A percentile compares a stretch with the other conserved stretches of the same genome.
phyloP scores from a whole-genome alignment of 345 rosid species.

The Heritiera littoralis region DNA sequence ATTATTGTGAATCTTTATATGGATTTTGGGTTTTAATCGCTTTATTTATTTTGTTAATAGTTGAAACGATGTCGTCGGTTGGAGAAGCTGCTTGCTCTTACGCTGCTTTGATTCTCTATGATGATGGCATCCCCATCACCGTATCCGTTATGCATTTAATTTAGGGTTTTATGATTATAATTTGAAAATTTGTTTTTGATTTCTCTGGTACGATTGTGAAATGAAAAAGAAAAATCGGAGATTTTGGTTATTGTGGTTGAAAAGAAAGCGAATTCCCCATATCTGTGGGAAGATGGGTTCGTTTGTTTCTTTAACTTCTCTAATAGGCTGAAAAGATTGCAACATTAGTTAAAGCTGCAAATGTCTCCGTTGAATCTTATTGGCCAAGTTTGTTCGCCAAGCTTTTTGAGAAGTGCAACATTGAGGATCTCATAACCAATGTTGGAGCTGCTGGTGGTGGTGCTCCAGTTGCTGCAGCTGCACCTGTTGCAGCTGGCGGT shows the following conservation, averaged over 20 bases:
- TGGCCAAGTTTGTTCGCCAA: slow-evolving; percentile 85
- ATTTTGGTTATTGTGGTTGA: neutral
- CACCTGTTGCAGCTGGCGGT: slow-evolving; percentile 47
- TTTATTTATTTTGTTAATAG: neutral
- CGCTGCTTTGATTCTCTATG: slow-evolving; percentile 70
- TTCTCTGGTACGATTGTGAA: neutral
- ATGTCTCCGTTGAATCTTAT: slow-evolving; percentile 56
- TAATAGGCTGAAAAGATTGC: slow-evolving; percentile 74
- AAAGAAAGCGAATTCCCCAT: neutral
- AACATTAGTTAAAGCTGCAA: slow-evolving; percentile 56
- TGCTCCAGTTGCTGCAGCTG: slow-evolving; percentile 42
- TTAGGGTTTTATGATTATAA: neutral
- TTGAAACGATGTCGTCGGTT: slow-evolving; percentile 45
- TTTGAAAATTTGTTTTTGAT: neutral
- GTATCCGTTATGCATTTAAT: slow-evolving; percentile 40
- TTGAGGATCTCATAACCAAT: slow-evolving; percentile 66
- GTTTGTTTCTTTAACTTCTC: slow-evolving; percentile 15
- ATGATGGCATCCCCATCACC: slow-evolving; percentile 69
- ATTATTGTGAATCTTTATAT: neutral
- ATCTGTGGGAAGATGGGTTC: neutral
- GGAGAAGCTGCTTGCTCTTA: slow-evolving; percentile 72
- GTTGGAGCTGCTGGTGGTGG: slow-evolving; percentile 86
- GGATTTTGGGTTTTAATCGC: neutral
- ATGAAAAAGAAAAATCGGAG: neutral
- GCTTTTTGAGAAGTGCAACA: slow-evolving; percentile 64